Percentiles rank a stretch among this genome's conserved stretches.
Evolutionary conservation across 129 eudicot genomes (phyloP).

Genomic region (Erigeron canadensis): DNA sequence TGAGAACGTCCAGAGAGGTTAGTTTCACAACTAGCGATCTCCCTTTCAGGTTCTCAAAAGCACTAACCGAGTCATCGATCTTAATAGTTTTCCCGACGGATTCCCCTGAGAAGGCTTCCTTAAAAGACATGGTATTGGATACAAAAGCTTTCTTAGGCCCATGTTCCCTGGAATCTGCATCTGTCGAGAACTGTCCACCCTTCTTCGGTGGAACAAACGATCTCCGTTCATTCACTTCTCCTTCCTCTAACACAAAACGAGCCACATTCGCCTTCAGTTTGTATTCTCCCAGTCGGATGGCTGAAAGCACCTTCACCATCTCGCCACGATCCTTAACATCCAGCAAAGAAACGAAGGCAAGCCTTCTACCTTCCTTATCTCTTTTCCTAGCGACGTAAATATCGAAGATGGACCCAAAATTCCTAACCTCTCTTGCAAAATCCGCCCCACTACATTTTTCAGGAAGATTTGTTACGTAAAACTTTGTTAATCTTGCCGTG

Average conservation of each 20-base stretch:
- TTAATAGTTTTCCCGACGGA: not conserved
- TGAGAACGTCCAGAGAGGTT: not conserved
- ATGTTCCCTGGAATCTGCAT: not conserved
- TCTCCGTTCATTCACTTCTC: not conserved
- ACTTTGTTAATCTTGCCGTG: not conserved
- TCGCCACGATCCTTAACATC: not conserved
- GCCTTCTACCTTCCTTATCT: too few relatives aligned
- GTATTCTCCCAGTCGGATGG: too few relatives aligned
- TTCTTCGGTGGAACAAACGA: not conserved
- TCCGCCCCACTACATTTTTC: not conserved
- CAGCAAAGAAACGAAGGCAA: not conserved
- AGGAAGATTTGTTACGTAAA: not conserved
- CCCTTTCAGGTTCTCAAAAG: constrained; percentile 7
- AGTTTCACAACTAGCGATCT: not conserved
- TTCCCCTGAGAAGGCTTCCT: not conserved
- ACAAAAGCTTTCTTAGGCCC: not conserved
- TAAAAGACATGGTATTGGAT: not conserved
- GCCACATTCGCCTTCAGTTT: not conserved
- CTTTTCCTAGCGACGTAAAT: not conserved
- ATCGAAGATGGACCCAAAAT: not conserved
- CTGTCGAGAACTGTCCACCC: not conserved
- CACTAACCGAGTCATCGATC: not conserved
- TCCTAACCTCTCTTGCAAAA: not conserved
- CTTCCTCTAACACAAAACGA: not conserved
- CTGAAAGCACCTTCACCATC: not conserved